Base-by-base conservation (phyloP, 2,329 filamentous ascomycete species). In the Dothistroma septosporum region DNA sequence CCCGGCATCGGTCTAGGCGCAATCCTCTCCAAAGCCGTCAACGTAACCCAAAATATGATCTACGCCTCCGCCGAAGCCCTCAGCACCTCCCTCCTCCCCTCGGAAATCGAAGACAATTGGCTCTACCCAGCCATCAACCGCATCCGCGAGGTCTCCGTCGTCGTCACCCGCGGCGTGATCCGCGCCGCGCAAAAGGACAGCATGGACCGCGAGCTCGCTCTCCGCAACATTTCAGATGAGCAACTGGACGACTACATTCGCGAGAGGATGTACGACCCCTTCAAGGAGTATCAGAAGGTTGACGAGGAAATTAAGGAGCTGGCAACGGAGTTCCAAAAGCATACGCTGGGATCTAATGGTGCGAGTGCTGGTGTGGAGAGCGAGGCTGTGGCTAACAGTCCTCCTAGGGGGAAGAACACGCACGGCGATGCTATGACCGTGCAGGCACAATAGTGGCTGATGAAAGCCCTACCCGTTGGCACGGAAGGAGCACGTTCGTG, bases 31-130 rank as follows among this genome's bases (percentile, higher is more conserved):
- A 95, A 97, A 82, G 85, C 92, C 12, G 87, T 90, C 66, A 87
- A 87, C 69, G 83, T 97, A 68, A 97, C 93, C 5, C 91, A 97
- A 75, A 86, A 88, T 76, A 99, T 99, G 94, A 92, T 99, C 73
- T 97, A 97, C 79, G 92, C 90, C 54, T 93, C 92, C 33, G 94
- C 91, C 31, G 87, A 88, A 46, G 88, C 91, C 4, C 85, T 97
- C 21, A 85, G 91, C 16, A 86, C 86, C 61, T 87, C 89, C 35
- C 83, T 99, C 63, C 92, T 88, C 64, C 82, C 86, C 44, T 88
- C 94, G 64, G 94, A 99, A 80, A 80, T 91, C 70, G 85, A 88
- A 59, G 85, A 87, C 74, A 91, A 91, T 58, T 87, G 95, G 74
- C 87, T 97, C 72, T 97, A 99, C 80, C 71, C 94, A 12, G 86